These are phyloP conservation scores for Suillus plorans DNA, from an alignment of 768 basidiomycete species.

Conservation along the genomic window DNA sequence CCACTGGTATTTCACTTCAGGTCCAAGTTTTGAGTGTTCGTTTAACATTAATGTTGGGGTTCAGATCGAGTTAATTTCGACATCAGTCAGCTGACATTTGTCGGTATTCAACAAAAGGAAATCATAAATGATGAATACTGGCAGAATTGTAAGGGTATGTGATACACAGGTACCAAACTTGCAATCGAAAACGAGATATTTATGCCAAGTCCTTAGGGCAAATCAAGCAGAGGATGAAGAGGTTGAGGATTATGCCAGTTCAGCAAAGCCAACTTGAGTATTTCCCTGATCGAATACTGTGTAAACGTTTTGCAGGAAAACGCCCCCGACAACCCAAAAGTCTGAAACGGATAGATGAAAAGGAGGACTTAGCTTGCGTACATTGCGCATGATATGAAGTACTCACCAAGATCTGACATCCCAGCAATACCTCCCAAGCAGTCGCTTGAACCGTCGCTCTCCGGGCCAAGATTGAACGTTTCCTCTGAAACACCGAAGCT, in stretches of 20 bases:
- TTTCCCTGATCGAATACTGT: conserved; percentile 27
- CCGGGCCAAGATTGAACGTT: conserved; percentile 43
- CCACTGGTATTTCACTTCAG: too few relatives aligned
- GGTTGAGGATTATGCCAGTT: conserved; percentile 20
- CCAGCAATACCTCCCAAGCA: conserved; percentile 39
- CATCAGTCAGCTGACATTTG: background rate
- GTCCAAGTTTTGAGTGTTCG: too few relatives aligned
- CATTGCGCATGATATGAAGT: background rate
- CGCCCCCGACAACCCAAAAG: conserved; percentile 34
- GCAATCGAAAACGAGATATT: background rate
- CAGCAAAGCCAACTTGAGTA: conserved; percentile 43
- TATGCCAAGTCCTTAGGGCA: background rate
- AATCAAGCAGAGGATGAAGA: background rate
- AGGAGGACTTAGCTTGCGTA: background rate
- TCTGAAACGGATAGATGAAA: conserved; percentile 13
- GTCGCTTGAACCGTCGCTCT: conserved; percentile 26
- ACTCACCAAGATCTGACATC: conserved; percentile 3
- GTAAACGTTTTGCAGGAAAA: conserved; percentile 35
- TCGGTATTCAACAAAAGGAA: background rate
- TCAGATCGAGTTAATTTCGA: background rate
- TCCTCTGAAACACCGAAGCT: conserved; percentile 36
- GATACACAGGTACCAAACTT: background rate
- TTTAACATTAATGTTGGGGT: too few relatives aligned
- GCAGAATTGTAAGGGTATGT: background rate
- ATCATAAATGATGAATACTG: background rate